Conservation (phyloP, 148 eudicot genomes). For the Nyssa sinensis region DNA sequence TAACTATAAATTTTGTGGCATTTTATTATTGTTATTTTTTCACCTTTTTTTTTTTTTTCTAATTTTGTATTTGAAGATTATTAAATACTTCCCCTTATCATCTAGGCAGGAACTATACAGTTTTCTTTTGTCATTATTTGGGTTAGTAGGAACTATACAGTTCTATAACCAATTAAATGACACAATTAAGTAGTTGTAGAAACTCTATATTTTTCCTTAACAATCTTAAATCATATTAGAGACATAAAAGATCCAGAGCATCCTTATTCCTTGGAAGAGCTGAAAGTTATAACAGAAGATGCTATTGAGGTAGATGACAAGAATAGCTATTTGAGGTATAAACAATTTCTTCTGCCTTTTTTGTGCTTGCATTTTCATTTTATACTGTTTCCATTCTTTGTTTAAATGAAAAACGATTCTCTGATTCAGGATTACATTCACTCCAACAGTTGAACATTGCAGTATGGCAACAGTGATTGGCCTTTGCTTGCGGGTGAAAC, state of each 20-base stretch:
- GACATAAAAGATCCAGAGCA: conserved; percentile 99
- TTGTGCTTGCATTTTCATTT: conserved; percentile 1
- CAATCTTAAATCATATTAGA: conserved; percentile 73
- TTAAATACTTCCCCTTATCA: background rate
- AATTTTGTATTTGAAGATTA: background rate
- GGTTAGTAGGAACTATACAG: background rate
- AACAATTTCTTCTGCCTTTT: background rate
- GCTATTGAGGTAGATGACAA: conserved; percentile 80
- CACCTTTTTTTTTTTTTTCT: background rate
- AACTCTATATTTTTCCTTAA: conserved; percentile 31
- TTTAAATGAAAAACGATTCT: conserved; percentile 1
- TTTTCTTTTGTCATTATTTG: no score
- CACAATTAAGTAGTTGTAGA: background rate
- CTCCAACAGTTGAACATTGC: conserved; percentile 98
- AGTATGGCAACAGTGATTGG: conserved; percentile 97
- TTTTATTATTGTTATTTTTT: background rate
- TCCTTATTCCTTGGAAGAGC: conserved; percentile 94
- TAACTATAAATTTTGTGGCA: background rate
- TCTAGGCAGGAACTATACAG: background rate
- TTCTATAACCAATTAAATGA: background rate
- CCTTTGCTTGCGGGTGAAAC: conserved; percentile 90
- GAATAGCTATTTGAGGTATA: conserved; percentile 67
- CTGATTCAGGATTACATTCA: conserved; percentile 73
- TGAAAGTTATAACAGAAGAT: conserved; percentile 93
- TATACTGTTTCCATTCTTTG: background rate